Conservation (phyloP, 129 eudicot species). For the Mikania micrantha region DNA sequence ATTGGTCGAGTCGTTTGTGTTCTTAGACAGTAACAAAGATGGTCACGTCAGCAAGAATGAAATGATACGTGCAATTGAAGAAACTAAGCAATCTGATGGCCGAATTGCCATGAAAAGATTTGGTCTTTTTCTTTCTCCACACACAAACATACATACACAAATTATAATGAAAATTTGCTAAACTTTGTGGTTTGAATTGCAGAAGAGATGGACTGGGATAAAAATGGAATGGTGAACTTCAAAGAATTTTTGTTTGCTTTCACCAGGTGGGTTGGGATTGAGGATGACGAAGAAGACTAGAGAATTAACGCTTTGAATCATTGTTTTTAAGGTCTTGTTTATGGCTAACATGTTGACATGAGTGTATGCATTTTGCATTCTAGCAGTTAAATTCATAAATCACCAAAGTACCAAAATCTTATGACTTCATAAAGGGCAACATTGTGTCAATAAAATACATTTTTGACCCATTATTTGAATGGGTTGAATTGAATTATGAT, state of each 20-base stretch:
- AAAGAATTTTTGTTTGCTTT: conserved; percentile 91
- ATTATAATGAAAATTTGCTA: background rate
- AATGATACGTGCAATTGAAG: conserved; percentile 80
- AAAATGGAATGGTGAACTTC: conserved; percentile 86
- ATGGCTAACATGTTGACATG: background rate
- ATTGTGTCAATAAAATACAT: background rate
- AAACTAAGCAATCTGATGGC: conserved; percentile 65
- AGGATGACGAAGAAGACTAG: conserved; percentile 72
- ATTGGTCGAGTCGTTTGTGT: conserved; percentile 82
- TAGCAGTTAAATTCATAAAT: no score
- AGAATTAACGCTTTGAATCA: conserved; percentile 14
- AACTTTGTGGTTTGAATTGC: conserved; percentile 21
- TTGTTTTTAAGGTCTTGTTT: background rate
- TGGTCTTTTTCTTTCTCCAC: conserved; percentile 36
- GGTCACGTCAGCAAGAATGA: conserved; percentile 83
- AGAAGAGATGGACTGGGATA: conserved; percentile 99
- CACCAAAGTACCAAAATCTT: background rate
- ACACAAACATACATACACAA: background rate
- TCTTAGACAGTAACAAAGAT: conserved; percentile 79
- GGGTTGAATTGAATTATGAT: no score
- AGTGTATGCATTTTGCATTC: conserved; percentile 14
- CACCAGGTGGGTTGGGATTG: conserved; percentile 86
- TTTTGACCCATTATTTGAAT: no score
- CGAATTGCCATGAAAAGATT: conserved; percentile 87
- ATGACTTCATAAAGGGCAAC: background rate